Evolutionary conservation across 2,329 filamentous ascomycete species (phyloP).

Genomic region (Claviceps citrina): DNA sequence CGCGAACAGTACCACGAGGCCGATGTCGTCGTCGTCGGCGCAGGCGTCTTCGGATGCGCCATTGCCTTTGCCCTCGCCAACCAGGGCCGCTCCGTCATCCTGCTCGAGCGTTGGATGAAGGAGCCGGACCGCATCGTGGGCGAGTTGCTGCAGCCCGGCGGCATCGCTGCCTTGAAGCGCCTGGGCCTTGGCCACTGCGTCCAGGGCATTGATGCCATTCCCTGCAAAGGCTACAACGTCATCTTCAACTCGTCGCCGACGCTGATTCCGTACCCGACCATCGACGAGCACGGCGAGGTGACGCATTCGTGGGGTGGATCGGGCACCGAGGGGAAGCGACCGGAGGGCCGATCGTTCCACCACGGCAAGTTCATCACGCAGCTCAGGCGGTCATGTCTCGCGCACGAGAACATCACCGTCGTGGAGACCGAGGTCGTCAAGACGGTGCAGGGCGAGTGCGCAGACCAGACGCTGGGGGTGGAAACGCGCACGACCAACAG

Average conservation of each 20-base stretch:
- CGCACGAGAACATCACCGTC: conserved; percentile 70
- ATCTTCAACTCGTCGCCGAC: conserved; percentile 63
- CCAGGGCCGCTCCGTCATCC: conserved; percentile 78
- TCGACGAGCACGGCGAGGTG: conserved; percentile 32
- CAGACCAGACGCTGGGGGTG: conserved; percentile 66
- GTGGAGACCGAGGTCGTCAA: conserved; percentile 77
- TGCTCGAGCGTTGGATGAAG: conserved; percentile 78
- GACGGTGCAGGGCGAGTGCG: conserved; percentile 54
- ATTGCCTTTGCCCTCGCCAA: conserved; percentile 70
- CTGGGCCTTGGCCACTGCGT: conserved; percentile 70
- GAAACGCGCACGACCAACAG: conserved; percentile 51
- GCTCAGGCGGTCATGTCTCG: conserved; percentile 58
- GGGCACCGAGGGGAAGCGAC: conserved; percentile 24
- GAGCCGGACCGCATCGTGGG: conserved; percentile 93
- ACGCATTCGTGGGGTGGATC: conserved; percentile 21
- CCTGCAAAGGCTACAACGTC: conserved; percentile 75
- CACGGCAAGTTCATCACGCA: conserved; percentile 85
- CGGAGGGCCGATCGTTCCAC: conserved; percentile 71
- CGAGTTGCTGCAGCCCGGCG: conserved; percentile 86
- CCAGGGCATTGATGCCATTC: conserved; percentile 74
- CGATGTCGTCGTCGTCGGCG: conserved; percentile 85
- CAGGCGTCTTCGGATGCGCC: conserved; percentile 78
- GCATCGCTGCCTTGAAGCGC: conserved; percentile 63
- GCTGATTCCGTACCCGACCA: conserved; percentile 61
- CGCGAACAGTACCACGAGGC: conserved; percentile 44